Evolutionary conservation across 2,329 filamentous ascomycete species (phyloP).

Genomic region (Cladorrhinum sp.): DNA sequence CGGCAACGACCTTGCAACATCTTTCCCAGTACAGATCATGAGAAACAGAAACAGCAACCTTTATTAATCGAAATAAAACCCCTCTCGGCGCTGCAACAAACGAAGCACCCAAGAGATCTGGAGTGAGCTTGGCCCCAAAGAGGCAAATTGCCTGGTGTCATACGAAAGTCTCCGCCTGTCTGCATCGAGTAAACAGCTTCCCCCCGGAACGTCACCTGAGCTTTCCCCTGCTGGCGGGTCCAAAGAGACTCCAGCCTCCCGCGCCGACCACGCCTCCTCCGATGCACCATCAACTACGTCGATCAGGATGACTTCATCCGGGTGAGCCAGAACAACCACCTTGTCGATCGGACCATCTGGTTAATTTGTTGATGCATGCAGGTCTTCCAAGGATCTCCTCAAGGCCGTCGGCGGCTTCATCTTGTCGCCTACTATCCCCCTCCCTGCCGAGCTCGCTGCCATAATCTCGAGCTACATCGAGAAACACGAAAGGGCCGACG

Average conservation of each 20-base stretch:
- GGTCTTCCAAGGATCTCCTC: slow-evolving; percentile 59
- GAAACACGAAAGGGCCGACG: slow-evolving; percentile 65
- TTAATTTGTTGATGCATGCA: slow-evolving; percentile 29
- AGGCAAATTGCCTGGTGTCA: neutral
- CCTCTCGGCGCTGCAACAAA: neutral
- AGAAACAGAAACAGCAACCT: neutral
- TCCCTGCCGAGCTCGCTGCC: slow-evolving; percentile 62
- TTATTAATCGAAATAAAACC: neutral
- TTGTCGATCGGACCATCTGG: neutral
- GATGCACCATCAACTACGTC: slow-evolving; percentile 14
- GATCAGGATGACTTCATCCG: slow-evolving; percentile 30
- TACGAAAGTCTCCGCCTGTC: neutral
- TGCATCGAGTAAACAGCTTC: neutral
- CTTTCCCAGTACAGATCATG: neutral
- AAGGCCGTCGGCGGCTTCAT: slow-evolving; percentile 55
- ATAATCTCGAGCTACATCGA: slow-evolving; percentile 66
- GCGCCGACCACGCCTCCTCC: slow-evolving; percentile 5
- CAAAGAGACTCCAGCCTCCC: slow-evolving; percentile 6
- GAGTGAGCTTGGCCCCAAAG: neutral
- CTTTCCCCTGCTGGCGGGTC: neutral
- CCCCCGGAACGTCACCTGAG: neutral
- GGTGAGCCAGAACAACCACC: slow-evolving; percentile 20
- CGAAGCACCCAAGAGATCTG: neutral
- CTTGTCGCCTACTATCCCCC: slow-evolving; percentile 52
- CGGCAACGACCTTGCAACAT: neutral